Percentiles rank a stretch among this genome's conserved stretches.
Conservation (phyloP, 768 basidiomycete genomes). For the Suillus spraguei region DNA sequence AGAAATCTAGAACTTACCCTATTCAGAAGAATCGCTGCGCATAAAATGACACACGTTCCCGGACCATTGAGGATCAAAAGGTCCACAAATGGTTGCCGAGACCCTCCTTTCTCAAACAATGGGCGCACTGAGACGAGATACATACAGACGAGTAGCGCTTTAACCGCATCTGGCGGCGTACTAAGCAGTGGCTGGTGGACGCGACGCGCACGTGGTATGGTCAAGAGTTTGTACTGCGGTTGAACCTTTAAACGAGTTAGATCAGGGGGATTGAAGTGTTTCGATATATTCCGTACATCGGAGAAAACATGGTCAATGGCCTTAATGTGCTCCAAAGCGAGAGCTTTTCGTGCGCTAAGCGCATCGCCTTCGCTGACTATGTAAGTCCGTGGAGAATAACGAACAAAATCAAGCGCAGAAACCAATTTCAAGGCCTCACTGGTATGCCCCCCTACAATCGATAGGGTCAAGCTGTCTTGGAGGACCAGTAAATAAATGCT, state of each 20-base stretch:
- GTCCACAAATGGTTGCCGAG: slow-evolving; percentile 55
- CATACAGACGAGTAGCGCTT: slow-evolving; percentile 63
- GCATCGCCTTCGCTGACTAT: slow-evolving; percentile 80
- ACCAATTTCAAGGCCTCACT: slow-evolving; percentile 79
- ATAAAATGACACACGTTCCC: slow-evolving; percentile 87
- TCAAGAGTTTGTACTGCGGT: slow-evolving; percentile 50
- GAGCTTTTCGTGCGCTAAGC: slow-evolving; percentile 74
- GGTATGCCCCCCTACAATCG: slow-evolving; percentile 84
- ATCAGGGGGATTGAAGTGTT: neutral
- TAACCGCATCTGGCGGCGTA: slow-evolving; percentile 62
- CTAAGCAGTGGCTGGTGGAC: slow-evolving; percentile 83
- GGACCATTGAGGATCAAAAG: slow-evolving; percentile 91
- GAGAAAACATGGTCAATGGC: slow-evolving; percentile 4
- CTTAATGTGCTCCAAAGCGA: slow-evolving; percentile 55
- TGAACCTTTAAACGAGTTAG: neutral
- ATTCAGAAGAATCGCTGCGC: slow-evolving; percentile 67
- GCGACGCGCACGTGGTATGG: slow-evolving; percentile 83
- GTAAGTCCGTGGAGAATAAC: slow-evolving; percentile 80
- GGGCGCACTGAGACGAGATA: slow-evolving; percentile 62
- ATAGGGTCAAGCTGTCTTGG: slow-evolving; percentile 16
- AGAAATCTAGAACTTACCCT: slow-evolving; percentile 50
- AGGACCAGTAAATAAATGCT: slow-evolving; percentile 10
- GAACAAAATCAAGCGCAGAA: slow-evolving; percentile 69
- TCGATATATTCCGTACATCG: slow-evolving; percentile 14
- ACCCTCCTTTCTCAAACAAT: slow-evolving; percentile 29